Evolutionary conservation across 108 stramenopile species (phyloP).

Genomic region (Skeletonema tropicum): DNA sequence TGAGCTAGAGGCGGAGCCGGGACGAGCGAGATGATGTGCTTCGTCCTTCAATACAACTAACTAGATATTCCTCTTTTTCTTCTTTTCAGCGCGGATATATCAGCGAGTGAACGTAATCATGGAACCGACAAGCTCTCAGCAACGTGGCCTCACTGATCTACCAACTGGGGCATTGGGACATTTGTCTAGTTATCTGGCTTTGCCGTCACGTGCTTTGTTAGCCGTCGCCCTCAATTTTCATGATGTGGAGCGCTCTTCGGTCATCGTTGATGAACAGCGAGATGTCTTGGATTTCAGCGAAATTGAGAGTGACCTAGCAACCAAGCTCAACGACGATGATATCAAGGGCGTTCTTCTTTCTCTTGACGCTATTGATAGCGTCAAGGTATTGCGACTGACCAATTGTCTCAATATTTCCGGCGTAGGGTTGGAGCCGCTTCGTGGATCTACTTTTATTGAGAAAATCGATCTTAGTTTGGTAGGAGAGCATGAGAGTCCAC

Average conservation of each 20-base stretch:
- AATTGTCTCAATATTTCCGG: neutral
- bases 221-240: neutral
- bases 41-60: too few species aligned
- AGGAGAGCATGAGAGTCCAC: neutral
- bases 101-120: too few species aligned
- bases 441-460: neutral
- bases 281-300: neutral
- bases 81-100: too few species aligned
- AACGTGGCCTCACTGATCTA: neutral
- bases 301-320: neutral
- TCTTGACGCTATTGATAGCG: neutral
- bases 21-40: too few species aligned
- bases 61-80: too few species aligned
- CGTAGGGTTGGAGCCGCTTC: neutral
- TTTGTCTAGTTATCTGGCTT: neutral
- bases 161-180: neutral
- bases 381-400: neutral
- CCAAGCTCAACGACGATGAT: neutral
- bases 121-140: too few species aligned
- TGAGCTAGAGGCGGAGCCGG: too few species aligned
- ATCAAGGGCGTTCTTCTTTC: neutral
- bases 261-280: neutral
- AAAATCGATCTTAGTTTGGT: neutral
- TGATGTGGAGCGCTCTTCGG: neutral
- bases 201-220: neutral